Evolutionary conservation across 1,284 basidiomycete genomes (phyloP).

Genomic region (Apiotrichum siamense): DNA sequence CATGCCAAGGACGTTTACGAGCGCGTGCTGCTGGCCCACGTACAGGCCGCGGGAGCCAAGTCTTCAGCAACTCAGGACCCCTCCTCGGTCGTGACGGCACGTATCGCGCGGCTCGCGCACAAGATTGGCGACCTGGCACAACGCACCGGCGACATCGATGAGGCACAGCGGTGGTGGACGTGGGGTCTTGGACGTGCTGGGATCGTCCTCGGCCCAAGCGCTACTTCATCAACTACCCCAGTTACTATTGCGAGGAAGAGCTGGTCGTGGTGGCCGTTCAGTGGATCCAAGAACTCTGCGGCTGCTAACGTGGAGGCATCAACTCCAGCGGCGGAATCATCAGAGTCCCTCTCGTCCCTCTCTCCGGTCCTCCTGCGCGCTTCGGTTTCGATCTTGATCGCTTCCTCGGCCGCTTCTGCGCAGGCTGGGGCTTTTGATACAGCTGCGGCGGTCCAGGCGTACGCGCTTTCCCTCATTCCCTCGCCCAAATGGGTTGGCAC

Average conservation of each 20-base stretch:
- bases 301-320: neutral
- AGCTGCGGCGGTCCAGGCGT: conserved; percentile 76
- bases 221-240: too few species aligned
- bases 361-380: conserved; percentile 58
- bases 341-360: conserved; percentile 2
- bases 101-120: conserved; percentile 34
- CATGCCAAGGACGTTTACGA: conserved; percentile 61
- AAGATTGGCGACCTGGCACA: conserved; percentile 42
- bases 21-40: conserved; percentile 47
- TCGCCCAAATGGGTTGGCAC: neutral
- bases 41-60: neutral
- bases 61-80: too few species aligned
- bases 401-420: conserved; percentile 63
- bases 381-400: conserved; percentile 60
- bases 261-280: conserved; percentile 2
- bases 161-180: conserved; percentile 38
- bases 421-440: conserved; percentile 61
- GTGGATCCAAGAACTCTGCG: too few species aligned
- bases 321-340: neutral
- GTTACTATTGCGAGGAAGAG: neutral
- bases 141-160: conserved; percentile 26
- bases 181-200: conserved; percentile 37
- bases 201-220: conserved; percentile 12
- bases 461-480: conserved; percentile 80
- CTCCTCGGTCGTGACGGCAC: conserved; percentile 14